Base-by-base conservation (phyloP, 2,329 filamentous ascomycete species). In the Chalaropsis thielavioides region DNA sequence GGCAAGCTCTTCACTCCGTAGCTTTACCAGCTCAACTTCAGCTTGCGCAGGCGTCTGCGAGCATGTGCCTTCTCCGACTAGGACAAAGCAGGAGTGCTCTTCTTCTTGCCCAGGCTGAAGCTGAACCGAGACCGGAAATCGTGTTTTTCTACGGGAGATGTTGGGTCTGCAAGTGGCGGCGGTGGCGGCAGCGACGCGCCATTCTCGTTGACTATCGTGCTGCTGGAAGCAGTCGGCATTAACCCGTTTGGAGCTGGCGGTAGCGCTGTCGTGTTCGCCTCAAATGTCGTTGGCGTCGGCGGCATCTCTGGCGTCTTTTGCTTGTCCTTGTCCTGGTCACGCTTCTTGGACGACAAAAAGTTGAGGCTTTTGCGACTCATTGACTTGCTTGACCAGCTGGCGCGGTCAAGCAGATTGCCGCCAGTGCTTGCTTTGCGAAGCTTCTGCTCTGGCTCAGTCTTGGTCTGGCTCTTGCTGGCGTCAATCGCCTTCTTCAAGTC, bases 301-400 rank as follows among this genome's bases (percentile, higher is more conserved):
- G 46, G 19, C 44, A 54, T 40, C 1, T 51, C 22, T 13, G 35
- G 15, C 6, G n/a, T 35, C 19, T 54, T 22, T 31, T 44, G 24
- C 40, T 61, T 49, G 38, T 54, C 59, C 56, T 69, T 69, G 51
- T 65, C 63, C 10, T 61, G 56, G 40, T 67, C 70, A 72, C 76
- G 80, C 68, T 82, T 80, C 68, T 82, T 83, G 70, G 80, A 78
- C 2, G 62, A 61, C 44, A 86, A 75, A 71, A 89, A 88, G 40
- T 81, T 82, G 71, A 89, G 86, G 69, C 88, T 88, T 74, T 87
- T 90, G 68, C 86, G 83, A 61, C 88, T 83, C 77, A 95, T 81
- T 68, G 89, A 91, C 76, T 89, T 92, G 73, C 86, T 90, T 10
- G 84, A 84, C 64, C 86, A 81, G 69, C 85, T 83, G 68, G 88